phyloP scores from a whole-genome alignment of 2,329 filamentous ascomycete genomes.

The Botrytis byssoidea region DNA sequence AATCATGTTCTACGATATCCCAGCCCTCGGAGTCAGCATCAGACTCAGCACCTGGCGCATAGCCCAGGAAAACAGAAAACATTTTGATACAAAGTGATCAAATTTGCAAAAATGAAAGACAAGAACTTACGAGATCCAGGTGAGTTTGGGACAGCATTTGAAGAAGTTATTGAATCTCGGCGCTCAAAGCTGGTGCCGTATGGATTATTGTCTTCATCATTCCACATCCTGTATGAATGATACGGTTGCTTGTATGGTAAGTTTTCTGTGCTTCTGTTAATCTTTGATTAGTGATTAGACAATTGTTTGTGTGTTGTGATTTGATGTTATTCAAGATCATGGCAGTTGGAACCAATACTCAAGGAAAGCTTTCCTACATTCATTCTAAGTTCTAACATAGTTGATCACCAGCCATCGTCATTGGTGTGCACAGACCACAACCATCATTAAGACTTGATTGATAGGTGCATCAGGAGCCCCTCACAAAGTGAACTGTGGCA shows the following conservation, averaged over 20 bases:
- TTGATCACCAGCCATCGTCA: constrained; percentile 18
- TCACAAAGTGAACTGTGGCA: background rate
- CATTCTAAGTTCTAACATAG: background rate
- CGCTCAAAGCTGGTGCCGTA: constrained; percentile 90
- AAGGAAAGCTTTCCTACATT: background rate
- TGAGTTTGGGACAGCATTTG: constrained; percentile 63
- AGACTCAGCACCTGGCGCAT: constrained; percentile 31
- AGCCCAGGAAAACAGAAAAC: constrained; percentile 42
- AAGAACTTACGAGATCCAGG: constrained; percentile 53
- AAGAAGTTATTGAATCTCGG: constrained; percentile 74
- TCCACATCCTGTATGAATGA: constrained; percentile 81
- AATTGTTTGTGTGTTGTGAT: background rate
- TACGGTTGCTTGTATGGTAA: constrained; percentile 44
- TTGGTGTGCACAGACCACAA: constrained; percentile 14
- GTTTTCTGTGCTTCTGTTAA: constrained; percentile 19
- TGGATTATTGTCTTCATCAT: constrained; percentile 98
- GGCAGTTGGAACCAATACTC: background rate
- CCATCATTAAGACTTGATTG: background rate
- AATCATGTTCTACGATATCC: constrained; percentile 52
- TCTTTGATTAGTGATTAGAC: background rate
- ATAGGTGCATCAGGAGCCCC: background rate
- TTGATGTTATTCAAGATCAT: background rate
- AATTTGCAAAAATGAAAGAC: constrained; percentile 8
- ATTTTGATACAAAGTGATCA: constrained; percentile 31
- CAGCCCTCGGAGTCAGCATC: constrained; percentile 47